Percentiles rank a stretch among this genome's conserved stretches.
Evolutionary conservation across 2,329 filamentous ascomycete genomes (phyloP).

Genomic region (Septoria linicola): DNA sequence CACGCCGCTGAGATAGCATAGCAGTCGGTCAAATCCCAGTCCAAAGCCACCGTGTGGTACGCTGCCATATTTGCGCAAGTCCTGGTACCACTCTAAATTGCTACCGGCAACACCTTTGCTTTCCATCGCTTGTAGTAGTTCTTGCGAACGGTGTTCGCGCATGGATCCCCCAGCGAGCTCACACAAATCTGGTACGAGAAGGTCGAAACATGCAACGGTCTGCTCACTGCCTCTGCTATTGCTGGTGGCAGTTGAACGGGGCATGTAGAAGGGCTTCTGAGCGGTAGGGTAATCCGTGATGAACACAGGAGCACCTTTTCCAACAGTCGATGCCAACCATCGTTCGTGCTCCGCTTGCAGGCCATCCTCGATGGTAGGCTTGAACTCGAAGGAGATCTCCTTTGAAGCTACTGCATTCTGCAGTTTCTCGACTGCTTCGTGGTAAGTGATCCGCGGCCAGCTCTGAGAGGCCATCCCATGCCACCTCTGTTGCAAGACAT

Average conservation of each 20-base stretch:
- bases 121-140: slow-evolving; percentile 69
- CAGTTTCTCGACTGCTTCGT: slow-evolving; percentile 70
- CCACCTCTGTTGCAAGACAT: slow-evolving; percentile 68
- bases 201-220: slow-evolving; percentile 90
- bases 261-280: slow-evolving; percentile 93
- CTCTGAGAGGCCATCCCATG: slow-evolving; percentile 63
- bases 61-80: slow-evolving; percentile 85
- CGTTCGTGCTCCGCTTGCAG: slow-evolving; percentile 92
- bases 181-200: slow-evolving; percentile 79
- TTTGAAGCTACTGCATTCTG: slow-evolving; percentile 47
- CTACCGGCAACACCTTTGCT: slow-evolving; percentile 57
- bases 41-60: slow-evolving; percentile 91
- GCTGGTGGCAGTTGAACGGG: slow-evolving; percentile 47
- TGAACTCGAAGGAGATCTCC: slow-evolving; percentile 61
- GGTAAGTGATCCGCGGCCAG: slow-evolving; percentile 86
- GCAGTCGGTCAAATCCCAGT: slow-evolving; percentile 80
- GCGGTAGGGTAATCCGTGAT: slow-evolving; percentile 87
- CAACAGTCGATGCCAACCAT: slow-evolving; percentile 70
- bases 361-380: slow-evolving; percentile 68
- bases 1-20: slow-evolving; percentile 80
- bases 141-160: slow-evolving; percentile 73
- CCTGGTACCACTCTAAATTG: slow-evolving; percentile 76
- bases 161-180: slow-evolving; percentile 87
- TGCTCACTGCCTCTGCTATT: slow-evolving; percentile 21
- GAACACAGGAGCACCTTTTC: slow-evolving; percentile 71